Base-by-base conservation (phyloP, 2,329 filamentous ascomycete species). In the Sporothrix mexicana region DNA sequence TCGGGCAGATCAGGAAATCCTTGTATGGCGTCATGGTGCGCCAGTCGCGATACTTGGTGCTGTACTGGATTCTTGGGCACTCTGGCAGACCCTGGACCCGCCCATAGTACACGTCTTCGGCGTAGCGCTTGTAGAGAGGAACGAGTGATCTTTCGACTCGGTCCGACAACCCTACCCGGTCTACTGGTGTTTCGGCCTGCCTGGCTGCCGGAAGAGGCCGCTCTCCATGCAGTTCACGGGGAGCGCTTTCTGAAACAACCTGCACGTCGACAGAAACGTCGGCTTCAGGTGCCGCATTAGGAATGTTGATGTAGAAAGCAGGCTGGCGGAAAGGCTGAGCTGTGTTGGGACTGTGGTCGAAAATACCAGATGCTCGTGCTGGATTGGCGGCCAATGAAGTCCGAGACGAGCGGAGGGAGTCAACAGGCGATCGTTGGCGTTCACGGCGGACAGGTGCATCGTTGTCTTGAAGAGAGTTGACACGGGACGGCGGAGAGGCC, bases 1-100 rank as follows among this genome's bases (percentile, higher is more conserved):
- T 88, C 0, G 93, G 93, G 77, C 95, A 98, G 62, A 98, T 91
- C 75, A 93, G 89, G 77, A 98, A 92, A 74, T 88, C 88, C 3
- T 89, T 88, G 4, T 98, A 84, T 9, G 74, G 74, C 0, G 91
- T 95, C 74, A 94, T 90, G 0, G 62, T 70, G 15, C 64, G 73
- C 93, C 95, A 98, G 78, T 96, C 93, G 74, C 91, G 85, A 74
- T 90, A 87, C 1, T 90, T 90, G 10, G 87, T 83, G 13, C 89
- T 86, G 12, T 88, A 88, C 4, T 86, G 83, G 53, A 87, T 88
- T 74, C 93, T 87, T 7, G 91, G 91, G 77, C 95, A 97, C 2
- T 90, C 86, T 2, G 92, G 88, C 15, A 95, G 84, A 25, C 83
- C 82, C 12, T 83, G 79, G 7, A 85, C 77, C 2, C 80, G 79